phyloP scores from a whole-genome alignment of 495 filamentous ascomycete genomes.

The Massariosphaeria phaeospora region DNA sequence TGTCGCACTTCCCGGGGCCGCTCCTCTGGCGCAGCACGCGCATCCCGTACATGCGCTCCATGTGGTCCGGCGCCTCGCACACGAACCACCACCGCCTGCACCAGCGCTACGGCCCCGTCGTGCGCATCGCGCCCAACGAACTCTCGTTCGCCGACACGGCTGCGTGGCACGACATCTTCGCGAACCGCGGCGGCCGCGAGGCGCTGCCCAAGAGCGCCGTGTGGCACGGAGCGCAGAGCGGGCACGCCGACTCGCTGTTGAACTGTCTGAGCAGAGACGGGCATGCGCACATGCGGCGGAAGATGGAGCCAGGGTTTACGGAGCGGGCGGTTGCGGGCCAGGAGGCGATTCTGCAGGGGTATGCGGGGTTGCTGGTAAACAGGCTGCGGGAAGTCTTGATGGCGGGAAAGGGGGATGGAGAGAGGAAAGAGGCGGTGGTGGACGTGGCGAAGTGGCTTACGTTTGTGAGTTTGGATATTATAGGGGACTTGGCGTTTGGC shows the following conservation, averaged over 20 bases:
- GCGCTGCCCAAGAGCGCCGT: slow-evolving; percentile 34
- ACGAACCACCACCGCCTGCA: neutral
- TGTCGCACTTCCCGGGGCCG: slow-evolving; percentile 23
- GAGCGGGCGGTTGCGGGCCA: slow-evolving; percentile 33
- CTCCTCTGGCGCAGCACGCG: slow-evolving; percentile 1
- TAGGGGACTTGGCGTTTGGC: slow-evolving; percentile 36
- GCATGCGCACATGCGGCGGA: slow-evolving; percentile 30
- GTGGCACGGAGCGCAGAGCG: slow-evolving; percentile 23
- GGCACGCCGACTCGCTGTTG: slow-evolving; percentile 27
- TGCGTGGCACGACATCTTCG: slow-evolving; percentile 37
- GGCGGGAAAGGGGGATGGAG: neutral
- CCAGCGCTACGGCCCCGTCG: slow-evolving; percentile 13
- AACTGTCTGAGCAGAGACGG: slow-evolving; percentile 26
- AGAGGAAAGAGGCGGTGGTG: slow-evolving; percentile 12
- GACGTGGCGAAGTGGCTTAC: slow-evolving; percentile 34
- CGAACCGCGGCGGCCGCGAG: slow-evolving; percentile 7
- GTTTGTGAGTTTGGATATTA: slow-evolving; percentile 36
- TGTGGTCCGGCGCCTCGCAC: neutral
- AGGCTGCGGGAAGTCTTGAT: slow-evolving; percentile 14
- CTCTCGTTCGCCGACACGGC: slow-evolving; percentile 33
- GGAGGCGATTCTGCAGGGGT: slow-evolving; percentile 30
- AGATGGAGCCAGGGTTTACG: slow-evolving; percentile 31
- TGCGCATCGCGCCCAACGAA: slow-evolving; percentile 36
- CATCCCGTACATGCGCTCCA: neutral
- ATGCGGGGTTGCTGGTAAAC: slow-evolving; percentile 31